Conservation (phyloP, 768 basidiomycete species). For the Kwoniella dejecticola region DNA sequence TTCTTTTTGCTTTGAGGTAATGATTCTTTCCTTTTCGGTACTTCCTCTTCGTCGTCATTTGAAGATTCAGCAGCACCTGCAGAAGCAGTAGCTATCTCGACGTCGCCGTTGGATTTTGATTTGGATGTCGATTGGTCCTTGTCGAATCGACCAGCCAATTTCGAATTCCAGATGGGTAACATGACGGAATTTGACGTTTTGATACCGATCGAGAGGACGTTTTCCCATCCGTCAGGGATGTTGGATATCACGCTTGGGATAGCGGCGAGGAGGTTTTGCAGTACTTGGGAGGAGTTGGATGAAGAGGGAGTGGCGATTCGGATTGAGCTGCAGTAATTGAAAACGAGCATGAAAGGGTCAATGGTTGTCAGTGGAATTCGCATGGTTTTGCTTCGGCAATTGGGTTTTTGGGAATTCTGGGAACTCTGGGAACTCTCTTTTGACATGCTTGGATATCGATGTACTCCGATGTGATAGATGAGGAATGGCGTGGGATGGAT, state of each 20-base stretch:
- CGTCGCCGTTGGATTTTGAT: constrained; percentile 39
- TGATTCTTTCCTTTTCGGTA: constrained; percentile 10
- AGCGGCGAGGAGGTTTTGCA: constrained; percentile 75
- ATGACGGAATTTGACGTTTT: constrained; percentile 82
- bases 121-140: constrained; percentile 42
- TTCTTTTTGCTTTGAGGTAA: not conserved
- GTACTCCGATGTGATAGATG: too few species aligned
- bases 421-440: too few species aligned
- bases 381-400: too few species aligned
- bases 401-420: too few species aligned
- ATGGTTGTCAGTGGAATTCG: too few species aligned
- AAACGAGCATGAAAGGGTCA: not conserved
- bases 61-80: constrained; percentile 45
- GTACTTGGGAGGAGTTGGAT: constrained; percentile 71
- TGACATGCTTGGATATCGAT: too few species aligned
- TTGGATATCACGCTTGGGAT: constrained; percentile 72
- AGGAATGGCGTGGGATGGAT: too few species aligned
- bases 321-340: constrained; percentile 65
- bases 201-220: constrained; percentile 82
- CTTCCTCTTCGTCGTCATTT: constrained; percentile 6
- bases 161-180: constrained; percentile 88
- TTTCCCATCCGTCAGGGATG: constrained; percentile 83
- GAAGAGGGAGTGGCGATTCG: constrained; percentile 72
- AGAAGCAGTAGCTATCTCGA: constrained; percentile 51
- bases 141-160: constrained; percentile 70